Base-by-base conservation (phyloP, 2,329 filamentous ascomycete species). In the Sarocladiaceae sp. region DNA sequence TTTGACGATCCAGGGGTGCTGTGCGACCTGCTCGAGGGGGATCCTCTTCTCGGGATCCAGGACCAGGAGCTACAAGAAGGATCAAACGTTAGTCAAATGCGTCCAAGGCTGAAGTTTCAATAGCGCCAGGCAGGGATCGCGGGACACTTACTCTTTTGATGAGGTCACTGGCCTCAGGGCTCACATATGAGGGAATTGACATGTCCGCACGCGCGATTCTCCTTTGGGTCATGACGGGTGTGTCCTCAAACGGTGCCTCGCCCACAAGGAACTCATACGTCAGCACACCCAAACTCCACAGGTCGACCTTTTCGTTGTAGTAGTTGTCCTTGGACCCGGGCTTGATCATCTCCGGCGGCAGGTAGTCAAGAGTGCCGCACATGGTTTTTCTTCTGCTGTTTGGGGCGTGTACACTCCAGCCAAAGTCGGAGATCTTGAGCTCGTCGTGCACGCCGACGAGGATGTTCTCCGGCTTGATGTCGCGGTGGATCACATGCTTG, bases 381-480 rank as follows among this genome's bases (percentile, higher is more conserved):
- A 97, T 90, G 45, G 93, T 98, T 59, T 90, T 85, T 50, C 93
- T 78, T 54, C 93, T 75, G 68, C 91, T 94, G 66, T 95, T 96
- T 21, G 93, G 93, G 4, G 93, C 93, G 65, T 98, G 93, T 3
- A 97, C 93, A 61, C 87, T 94, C 93, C 93, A 98, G 41, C 93
- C 91, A 59, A 97, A 98, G 65, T 98, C 93, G 4, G 88, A 94
- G 58, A 98, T 90, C 67, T 98, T 98, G 69, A 98, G 90, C 72
- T 98, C 93, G 53, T 90, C 93, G 60, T 97, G 91, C 48, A 97
- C 89, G 12, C 91, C 91, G 23, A 97, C 84, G 18, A 97, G 76
- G 51, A 97, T 97, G 58, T 97, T 97, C 67, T 97, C 90, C 2
- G 90, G 90, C 72, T 97, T 97, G 69, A 97, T 97, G 57, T 97